phyloP scores from a whole-genome alignment of 441 rosid species.

The Arabidopsis lyrata region DNA sequence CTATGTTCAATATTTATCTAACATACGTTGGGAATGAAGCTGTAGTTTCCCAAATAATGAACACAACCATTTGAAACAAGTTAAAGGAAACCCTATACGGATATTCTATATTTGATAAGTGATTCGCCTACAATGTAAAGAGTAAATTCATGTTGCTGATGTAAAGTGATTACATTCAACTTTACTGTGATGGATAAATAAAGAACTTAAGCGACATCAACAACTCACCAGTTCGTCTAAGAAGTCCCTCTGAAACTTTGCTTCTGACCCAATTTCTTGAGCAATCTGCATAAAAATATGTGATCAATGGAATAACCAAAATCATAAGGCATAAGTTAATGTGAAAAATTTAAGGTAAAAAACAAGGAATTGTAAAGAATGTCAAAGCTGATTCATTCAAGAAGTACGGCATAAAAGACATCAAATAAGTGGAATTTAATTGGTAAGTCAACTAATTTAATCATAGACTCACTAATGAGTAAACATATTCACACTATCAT shows the following conservation, averaged over 20 bases:
- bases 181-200: background rate
- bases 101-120: background rate
- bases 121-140: background rate
- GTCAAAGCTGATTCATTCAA: background rate
- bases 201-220: background rate
- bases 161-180: background rate
- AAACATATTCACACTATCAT: too few species aligned
- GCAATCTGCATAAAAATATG: constrained; percentile 69
- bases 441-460: background rate
- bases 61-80: background rate
- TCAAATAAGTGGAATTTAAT: background rate
- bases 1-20: background rate
- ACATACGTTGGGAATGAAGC: background rate
- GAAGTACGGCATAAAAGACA: background rate
- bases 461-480: background rate
- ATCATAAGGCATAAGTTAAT: background rate
- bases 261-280: constrained; percentile 86
- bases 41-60: background rate
- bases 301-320: constrained; percentile 4
- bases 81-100: background rate
- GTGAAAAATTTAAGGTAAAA: too few species aligned
- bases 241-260: constrained; percentile 84
- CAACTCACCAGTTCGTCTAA: constrained; percentile 78
- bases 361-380: background rate
- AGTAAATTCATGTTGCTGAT: background rate